Evolutionary conservation across 805 yeast species (phyloP).

Genomic region (Candida namnaoensis): DNA sequence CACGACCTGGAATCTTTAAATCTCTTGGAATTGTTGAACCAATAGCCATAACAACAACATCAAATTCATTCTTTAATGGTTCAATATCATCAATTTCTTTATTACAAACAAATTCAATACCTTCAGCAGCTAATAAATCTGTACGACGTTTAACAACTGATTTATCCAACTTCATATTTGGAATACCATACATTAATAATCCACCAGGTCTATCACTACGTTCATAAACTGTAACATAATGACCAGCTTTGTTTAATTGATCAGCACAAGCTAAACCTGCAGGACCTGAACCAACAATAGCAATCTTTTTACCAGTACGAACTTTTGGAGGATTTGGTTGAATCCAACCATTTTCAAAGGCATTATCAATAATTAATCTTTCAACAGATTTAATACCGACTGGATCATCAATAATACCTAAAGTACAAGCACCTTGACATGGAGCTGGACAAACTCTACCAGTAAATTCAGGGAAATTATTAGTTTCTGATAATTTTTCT

Average conservation of each 20-base stretch:
- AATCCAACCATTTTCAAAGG: constrained; percentile 96
- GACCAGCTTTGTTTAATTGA: constrained; percentile 95
- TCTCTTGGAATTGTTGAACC: constrained; percentile 98
- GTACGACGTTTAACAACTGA: constrained; percentile 87
- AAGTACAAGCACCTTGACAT: constrained; percentile 93
- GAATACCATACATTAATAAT: constrained; percentile 96
- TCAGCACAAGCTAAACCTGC: constrained; percentile 96
- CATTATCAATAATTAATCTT: constrained; percentile 93
- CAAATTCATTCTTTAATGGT: constrained; percentile 53
- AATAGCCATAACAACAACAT: constrained; percentile 85
- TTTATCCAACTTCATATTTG: constrained; percentile 97
- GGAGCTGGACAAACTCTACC: constrained; percentile 99
- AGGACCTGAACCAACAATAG: constrained; percentile 94
- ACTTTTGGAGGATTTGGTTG: constrained; percentile 67
- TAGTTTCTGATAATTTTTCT: constrained; percentile 87
- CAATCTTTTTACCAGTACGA: constrained; percentile 82
- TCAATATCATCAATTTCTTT: constrained; percentile 80
- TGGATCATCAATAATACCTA: constrained; percentile 89
- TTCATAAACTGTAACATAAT: constrained; percentile 83
- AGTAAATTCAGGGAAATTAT: constrained; percentile 97
- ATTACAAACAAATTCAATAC: constrained; percentile 68
- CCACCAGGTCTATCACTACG: constrained; percentile 97
- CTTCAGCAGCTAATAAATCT: constrained; percentile 85
- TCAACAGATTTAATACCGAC: constrained; percentile 96
- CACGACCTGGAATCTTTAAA: constrained; percentile 89